These are phyloP conservation scores for Pichia heedii DNA, from an alignment of 805 yeast genomes.

Conservation along the genomic window DNA sequence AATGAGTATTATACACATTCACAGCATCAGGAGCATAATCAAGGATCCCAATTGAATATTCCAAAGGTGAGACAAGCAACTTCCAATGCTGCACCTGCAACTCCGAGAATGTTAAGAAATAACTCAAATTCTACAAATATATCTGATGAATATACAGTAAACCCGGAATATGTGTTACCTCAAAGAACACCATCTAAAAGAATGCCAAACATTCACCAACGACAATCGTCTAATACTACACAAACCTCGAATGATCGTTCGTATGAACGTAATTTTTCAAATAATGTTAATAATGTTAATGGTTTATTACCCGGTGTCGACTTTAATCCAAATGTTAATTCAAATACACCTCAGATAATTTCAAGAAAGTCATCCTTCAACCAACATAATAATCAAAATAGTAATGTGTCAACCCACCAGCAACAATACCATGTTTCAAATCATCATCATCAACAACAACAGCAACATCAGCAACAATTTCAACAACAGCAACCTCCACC, in stretches of 20 bases:
- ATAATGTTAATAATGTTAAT: neutral
- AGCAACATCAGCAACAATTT: slow-evolving; percentile 3
- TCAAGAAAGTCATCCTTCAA: slow-evolving; percentile 1
- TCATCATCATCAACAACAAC: slow-evolving; percentile 6
- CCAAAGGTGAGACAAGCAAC: slow-evolving; percentile 7
- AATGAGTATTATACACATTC: neutral
- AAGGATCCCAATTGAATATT: slow-evolving; percentile 3
- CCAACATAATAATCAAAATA: neutral
- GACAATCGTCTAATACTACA: slow-evolving; percentile 8
- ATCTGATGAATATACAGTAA: slow-evolving; percentile 19
- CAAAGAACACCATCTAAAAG: slow-evolving; percentile 17
- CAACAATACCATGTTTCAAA: neutral
- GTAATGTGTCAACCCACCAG: slow-evolving; percentile 1
- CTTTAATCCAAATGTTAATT: slow-evolving; percentile 11
- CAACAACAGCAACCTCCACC: slow-evolving; percentile 11
- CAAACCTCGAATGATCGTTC: neutral
- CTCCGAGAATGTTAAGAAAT: slow-evolving; percentile 61
- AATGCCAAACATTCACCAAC: slow-evolving; percentile 12
- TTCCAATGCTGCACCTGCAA: slow-evolving; percentile 45
- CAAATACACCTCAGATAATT: neutral
- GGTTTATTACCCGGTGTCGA: slow-evolving; percentile 22
- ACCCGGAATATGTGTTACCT: slow-evolving; percentile 13
- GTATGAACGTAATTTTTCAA: neutral
- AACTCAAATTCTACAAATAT: slow-evolving; percentile 22
- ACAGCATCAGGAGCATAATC: neutral